These are phyloP conservation scores for Phytophthora citrophthora DNA, from an alignment of 352 stramenopile species.

Conservation along the genomic window DNA sequence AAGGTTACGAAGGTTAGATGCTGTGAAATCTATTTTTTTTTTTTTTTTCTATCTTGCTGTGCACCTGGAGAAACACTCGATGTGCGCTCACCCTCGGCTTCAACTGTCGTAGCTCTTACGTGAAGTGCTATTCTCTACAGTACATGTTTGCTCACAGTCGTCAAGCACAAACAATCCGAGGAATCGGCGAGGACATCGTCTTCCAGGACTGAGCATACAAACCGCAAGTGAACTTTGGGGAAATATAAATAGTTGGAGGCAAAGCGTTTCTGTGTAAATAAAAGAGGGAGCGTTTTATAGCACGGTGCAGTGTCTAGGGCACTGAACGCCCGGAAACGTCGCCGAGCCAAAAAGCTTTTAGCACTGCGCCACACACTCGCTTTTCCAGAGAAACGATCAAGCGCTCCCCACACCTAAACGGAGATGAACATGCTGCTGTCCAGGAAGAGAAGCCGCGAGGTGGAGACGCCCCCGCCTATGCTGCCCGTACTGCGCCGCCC, in stretches of 20 bases:
- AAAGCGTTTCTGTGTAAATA: conserved; percentile 12
- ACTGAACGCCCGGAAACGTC: conserved; percentile 20
- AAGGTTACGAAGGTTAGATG: too few species aligned
- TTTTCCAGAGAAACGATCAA: conserved; percentile 18
- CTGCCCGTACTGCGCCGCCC: conserved; percentile 36
- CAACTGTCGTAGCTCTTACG: too few species aligned
- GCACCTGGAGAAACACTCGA: too few species aligned
- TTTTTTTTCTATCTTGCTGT: too few species aligned
- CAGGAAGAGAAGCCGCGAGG: conserved; percentile 52
- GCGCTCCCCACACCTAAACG: background rate
- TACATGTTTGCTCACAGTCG: too few species aligned
- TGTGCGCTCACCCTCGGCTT: too few species aligned
- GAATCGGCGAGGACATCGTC: too few species aligned
- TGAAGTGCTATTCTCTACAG: too few species aligned
- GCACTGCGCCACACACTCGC: conserved; percentile 16
- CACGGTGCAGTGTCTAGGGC: background rate
- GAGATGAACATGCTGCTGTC: conserved; percentile 53
- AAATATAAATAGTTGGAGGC: conserved; percentile 11
- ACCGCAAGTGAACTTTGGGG: background rate
- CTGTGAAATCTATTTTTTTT: too few species aligned
- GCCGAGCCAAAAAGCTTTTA: conserved; percentile 8
- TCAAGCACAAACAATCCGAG: too few species aligned
- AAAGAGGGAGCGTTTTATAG: conserved; percentile 11
- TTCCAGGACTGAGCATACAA: conserved; percentile 3
- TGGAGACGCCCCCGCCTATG: conserved; percentile 18